These are phyloP conservation scores for Agrocybe chaxingu DNA, from an alignment of 768 basidiomycete genomes.

Conservation along the genomic window DNA sequence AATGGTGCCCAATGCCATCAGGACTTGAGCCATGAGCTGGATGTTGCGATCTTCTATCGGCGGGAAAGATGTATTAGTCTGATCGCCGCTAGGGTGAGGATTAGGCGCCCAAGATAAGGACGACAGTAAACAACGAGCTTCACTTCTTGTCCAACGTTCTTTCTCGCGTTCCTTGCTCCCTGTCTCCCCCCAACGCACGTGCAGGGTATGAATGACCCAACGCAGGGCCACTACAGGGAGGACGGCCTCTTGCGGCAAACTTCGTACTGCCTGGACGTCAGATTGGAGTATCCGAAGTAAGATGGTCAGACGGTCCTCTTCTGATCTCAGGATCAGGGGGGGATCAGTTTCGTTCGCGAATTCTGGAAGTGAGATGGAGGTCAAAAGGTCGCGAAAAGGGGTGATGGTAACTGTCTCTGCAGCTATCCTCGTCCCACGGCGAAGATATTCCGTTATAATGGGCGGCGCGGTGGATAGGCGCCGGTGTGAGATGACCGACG, in stretches of 20 bases:
- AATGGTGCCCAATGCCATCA: constrained; percentile 57
- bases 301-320: constrained; percentile 49
- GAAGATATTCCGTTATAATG: constrained; percentile 54
- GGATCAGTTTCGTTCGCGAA: constrained; percentile 27
- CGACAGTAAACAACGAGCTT: constrained; percentile 58
- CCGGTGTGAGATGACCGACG: constrained; percentile 34
- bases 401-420: constrained; percentile 54
- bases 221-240: constrained; percentile 55
- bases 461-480: constrained; percentile 20
- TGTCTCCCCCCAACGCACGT: constrained; percentile 48
- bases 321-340: constrained; percentile 47
- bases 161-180: constrained; percentile 55
- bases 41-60: constrained; percentile 56
- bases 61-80: constrained; percentile 21
- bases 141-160: constrained; percentile 67
- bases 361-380: constrained; percentile 32
- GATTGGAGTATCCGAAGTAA: constrained; percentile 57
- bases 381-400: constrained; percentile 44
- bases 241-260: constrained; percentile 43
- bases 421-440: constrained; percentile 65
- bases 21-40: constrained; percentile 64
- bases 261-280: constrained; percentile 43
- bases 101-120: constrained; percentile 35
- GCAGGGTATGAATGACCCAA: constrained; percentile 54
- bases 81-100: constrained; percentile 1